Percentiles rank a stretch among this genome's conserved stretches.
phyloP scores from a whole-genome alignment of 441 rosid species.

The Populus hybrid region DNA sequence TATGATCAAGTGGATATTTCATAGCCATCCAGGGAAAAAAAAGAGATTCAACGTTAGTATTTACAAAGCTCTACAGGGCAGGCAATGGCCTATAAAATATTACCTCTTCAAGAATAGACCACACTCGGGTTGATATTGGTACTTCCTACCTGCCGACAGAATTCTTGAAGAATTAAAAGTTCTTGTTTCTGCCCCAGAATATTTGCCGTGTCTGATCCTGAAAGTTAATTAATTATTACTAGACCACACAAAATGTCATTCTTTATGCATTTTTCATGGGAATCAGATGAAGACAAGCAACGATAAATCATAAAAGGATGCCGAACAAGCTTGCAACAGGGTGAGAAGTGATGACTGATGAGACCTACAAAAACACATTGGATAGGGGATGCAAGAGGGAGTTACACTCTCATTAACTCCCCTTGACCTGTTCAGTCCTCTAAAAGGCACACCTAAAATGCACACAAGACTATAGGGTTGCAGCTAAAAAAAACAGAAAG shows the following conservation, averaged over 20 bases:
- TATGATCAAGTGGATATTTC: neutral
- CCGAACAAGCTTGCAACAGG: neutral
- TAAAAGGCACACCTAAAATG: neutral
- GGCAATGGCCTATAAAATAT: too few relatives aligned
- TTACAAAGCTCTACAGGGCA: neutral
- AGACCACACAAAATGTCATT: neutral
- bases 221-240: neutral
- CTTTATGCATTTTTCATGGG: neutral
- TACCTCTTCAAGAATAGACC: neutral
- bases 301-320: neutral
- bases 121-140: neutral
- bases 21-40: neutral
- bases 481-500: neutral
- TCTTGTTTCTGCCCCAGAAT: neutral
- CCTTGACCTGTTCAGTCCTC: neutral
- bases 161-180: neutral
- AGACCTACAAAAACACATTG: neutral
- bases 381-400: neutral
- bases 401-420: neutral
- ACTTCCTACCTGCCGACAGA: neutral
- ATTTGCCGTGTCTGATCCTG: neutral
- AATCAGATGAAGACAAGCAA: neutral
- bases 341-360: neutral
- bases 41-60: neutral
- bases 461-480: neutral